Conservation (phyloP, 495 filamentous ascomycete species). For the Xeromyces bisporus region DNA sequence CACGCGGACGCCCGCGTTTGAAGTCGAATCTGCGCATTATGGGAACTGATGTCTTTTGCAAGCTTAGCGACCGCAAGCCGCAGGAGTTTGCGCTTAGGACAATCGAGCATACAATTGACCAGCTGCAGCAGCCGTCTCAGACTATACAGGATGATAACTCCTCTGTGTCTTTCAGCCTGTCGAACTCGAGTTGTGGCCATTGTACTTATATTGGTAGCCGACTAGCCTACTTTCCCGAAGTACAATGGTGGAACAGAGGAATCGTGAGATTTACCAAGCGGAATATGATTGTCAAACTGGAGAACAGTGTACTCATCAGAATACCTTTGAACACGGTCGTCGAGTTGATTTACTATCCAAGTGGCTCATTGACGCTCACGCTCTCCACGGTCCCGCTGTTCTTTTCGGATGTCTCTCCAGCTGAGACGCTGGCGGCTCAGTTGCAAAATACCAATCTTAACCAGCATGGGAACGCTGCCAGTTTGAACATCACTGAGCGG, state of each 20-base stretch:
- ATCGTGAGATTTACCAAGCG: slow-evolving; percentile 25
- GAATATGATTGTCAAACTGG: slow-evolving; percentile 6
- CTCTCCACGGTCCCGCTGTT: slow-evolving; percentile 7
- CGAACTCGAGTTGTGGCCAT: slow-evolving; percentile 30
- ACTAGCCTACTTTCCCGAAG: slow-evolving; percentile 30
- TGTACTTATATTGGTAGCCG: slow-evolving; percentile 22
- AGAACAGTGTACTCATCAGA: slow-evolving; percentile 2
- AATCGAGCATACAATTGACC: slow-evolving; percentile 11
- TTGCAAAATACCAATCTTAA: background rate
- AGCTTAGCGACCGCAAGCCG: slow-evolving; percentile 20
- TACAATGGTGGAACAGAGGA: slow-evolving; percentile 15
- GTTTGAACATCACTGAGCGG: background rate
- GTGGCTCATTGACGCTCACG: slow-evolving; percentile 3
- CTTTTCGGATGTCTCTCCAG: background rate
- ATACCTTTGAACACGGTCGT: slow-evolving; percentile 8
- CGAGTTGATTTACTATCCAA: slow-evolving; percentile 3
- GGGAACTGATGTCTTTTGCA: slow-evolving; percentile 21
- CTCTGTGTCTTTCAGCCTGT: slow-evolving; percentile 11
- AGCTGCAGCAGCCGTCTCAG: slow-evolving; percentile 1
- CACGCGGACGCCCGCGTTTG: background rate
- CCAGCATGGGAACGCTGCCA: background rate
- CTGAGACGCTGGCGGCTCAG: background rate
- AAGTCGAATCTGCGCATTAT: slow-evolving; percentile 21
- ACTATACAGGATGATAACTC: slow-evolving; percentile 1
- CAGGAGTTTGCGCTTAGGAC: slow-evolving; percentile 18